A percentile compares a stretch with the other conserved stretches of the same genome.
Evolutionary conservation across 2,329 filamentous ascomycete genomes (phyloP).

Genomic region (Macrophomina tecta): DNA sequence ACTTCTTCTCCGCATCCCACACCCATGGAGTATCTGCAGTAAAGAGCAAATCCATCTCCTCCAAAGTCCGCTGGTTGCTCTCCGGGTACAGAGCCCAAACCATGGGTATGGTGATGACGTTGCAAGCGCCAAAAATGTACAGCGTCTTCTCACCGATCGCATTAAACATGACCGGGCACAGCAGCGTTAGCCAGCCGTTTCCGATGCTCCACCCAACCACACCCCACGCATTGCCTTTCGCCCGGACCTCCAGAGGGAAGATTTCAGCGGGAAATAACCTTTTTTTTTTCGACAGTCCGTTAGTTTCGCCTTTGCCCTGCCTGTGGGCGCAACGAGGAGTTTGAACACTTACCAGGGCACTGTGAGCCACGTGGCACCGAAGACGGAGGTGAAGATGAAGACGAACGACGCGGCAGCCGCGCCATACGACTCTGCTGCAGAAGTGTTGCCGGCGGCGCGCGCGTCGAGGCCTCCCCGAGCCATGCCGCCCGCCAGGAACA

Average conservation of each 20-base stretch:
- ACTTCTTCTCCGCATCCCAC: conserved; percentile 56
- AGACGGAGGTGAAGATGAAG: conserved; percentile 70
- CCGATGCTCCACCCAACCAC: conserved; percentile 79
- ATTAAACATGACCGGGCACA: conserved; percentile 57
- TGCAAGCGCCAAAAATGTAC: conserved; percentile 69
- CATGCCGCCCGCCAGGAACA: conserved; percentile 71
- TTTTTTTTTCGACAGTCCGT: no score
- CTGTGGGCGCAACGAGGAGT: conserved; percentile 32
- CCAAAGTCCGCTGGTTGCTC: conserved; percentile 73
- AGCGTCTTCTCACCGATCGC: conserved; percentile 72
- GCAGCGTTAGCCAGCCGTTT: conserved; percentile 66
- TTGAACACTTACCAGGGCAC: conserved; percentile 54
- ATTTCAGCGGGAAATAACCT: conserved; percentile 72
- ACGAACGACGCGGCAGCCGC: conserved; percentile 73
- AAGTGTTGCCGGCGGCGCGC: conserved; percentile 52
- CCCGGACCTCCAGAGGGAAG: conserved; percentile 72
- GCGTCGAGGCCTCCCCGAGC: conserved; percentile 60
- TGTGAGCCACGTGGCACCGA: conserved; percentile 68
- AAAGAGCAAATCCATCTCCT: conserved; percentile 78
- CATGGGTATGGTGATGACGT: conserved; percentile 66
- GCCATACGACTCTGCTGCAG: conserved; percentile 60
- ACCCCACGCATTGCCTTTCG: conserved; percentile 77
- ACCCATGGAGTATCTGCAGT: conserved; percentile 70
- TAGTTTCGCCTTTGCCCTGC: conserved; percentile 33
- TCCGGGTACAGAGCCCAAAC: conserved; percentile 78